Base-by-base conservation (phyloP, 768 basidiomycete species). In the Astraeus odoratus region DNA sequence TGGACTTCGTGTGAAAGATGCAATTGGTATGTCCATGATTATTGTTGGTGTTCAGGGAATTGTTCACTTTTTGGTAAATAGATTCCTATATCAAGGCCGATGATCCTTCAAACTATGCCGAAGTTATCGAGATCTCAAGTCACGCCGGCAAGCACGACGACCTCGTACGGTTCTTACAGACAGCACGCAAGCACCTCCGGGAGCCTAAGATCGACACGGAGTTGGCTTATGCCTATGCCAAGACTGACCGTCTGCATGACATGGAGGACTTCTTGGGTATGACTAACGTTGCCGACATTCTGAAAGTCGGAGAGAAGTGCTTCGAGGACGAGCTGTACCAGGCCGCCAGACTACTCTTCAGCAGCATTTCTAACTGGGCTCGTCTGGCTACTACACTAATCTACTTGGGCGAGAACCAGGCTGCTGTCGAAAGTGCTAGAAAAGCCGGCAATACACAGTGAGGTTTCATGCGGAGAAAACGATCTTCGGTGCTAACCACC, bases 181-280 rank as follows among this genome's bases (percentile, higher is more conserved):
- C 98, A 96, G 92, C 96, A 24, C 86, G 96, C 65, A 98, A 96
- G 72, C 78, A 86, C 37, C 80, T 97, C 13, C 85, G 96, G 46
- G 96, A 99, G 64, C 96, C 96, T 26, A 93, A 84, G 68, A 94
- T 99, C 55, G 96, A 99, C 62, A 97, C 96, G 8, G 94, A 98
- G 68, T 72, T 99, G 26, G 95, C 96, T 10, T 96, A 97, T 61
- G 90, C 96, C 4, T 99, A 98, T 62, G 96, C 96, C 18, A 97
- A 96, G 74, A 93, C 85, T 26, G 96, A 98, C 60, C 83, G 96
- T 42, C 69, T 99, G 12, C 95, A 98, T 61, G 96, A 99, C 60
- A 98, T 98, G 96, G 96, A 99, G 59, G 96, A 99, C 69, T 99
- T 99, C 79, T 71, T 99, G 53, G 77, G 77, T 19, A 95, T 97